phyloP scores from a whole-genome alignment of 2,329 filamentous ascomycete species.

The Aureobasidium sp. region DNA sequence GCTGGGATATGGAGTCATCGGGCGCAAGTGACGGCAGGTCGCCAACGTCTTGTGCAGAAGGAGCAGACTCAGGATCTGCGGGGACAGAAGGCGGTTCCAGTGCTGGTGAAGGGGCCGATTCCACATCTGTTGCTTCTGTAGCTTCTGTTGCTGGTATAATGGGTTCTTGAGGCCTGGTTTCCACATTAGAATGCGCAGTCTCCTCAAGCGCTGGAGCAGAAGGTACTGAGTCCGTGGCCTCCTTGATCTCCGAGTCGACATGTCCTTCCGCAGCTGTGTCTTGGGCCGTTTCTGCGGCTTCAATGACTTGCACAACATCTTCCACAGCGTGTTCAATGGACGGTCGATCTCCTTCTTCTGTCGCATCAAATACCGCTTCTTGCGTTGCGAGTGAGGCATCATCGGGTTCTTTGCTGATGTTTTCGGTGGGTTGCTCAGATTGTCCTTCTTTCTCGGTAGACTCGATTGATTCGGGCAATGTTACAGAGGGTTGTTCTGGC shows the following conservation, averaged over 20 bases:
- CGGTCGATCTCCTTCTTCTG: background rate
- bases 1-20: background rate
- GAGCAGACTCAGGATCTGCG: too few relatives aligned
- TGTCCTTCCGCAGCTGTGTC: background rate
- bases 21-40: background rate
- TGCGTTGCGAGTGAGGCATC: background rate
- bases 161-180: background rate
- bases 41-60: background rate
- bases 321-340: background rate
- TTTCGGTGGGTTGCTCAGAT: background rate
- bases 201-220: background rate
- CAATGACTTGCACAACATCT: background rate
- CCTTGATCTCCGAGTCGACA: background rate
- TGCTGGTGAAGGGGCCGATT: too few relatives aligned
- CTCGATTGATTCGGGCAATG: background rate
- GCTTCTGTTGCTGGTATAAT: background rate
- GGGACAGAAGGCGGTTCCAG: too few relatives aligned
- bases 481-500: background rate
- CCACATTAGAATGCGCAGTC: background rate
- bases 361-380: background rate
- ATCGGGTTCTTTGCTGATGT: background rate
- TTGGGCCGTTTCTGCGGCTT: background rate
- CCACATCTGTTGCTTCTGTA: background rate
- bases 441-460: background rate
- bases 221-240: background rate